These are phyloP conservation scores for Beauveria pseudobassiana DNA, from an alignment of 2,329 filamentous ascomycete genomes.

Conservation along the genomic window DNA sequence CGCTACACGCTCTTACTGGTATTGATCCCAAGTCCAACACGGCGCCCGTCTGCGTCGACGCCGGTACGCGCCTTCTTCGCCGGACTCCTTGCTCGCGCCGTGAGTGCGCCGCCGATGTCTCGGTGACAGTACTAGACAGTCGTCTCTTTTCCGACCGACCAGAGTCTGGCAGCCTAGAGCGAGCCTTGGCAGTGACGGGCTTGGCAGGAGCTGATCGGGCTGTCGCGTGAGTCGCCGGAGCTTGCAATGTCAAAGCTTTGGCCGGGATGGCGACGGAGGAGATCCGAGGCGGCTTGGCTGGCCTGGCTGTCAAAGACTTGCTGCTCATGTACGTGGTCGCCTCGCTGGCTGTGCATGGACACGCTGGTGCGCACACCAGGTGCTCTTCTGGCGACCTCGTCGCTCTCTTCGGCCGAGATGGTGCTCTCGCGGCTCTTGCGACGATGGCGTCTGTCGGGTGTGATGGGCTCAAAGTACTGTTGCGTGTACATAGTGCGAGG, in stretches of 20 bases:
- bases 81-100: slow-evolving; percentile 33
- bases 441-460: slow-evolving; percentile 37
- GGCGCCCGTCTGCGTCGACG: slow-evolving; percentile 30
- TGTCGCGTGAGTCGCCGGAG: slow-evolving; percentile 36
- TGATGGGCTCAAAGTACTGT: slow-evolving; percentile 36
- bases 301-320: slow-evolving; percentile 67
- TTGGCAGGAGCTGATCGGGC: slow-evolving; percentile 27
- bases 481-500: slow-evolving; percentile 38
- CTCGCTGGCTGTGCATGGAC: slow-evolving; percentile 14
- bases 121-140: slow-evolving; percentile 29
- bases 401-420: slow-evolving; percentile 62
- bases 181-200: slow-evolving; percentile 38
- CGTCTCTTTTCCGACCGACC: slow-evolving; percentile 46
- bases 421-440: slow-evolving; percentile 77
- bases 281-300: slow-evolving; percentile 66
- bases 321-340: slow-evolving; percentile 26
- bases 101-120: slow-evolving; percentile 19
- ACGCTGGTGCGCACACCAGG: slow-evolving; percentile 22
- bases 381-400: slow-evolving; percentile 37
- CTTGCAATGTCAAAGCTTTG: slow-evolving; percentile 44
- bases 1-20: slow-evolving; percentile 21
- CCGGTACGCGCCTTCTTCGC: slow-evolving; percentile 44
- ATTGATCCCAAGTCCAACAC: slow-evolving; percentile 49
- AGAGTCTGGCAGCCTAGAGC: slow-evolving; percentile 31
- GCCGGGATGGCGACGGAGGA: slow-evolving; percentile 56